phyloP scores from a whole-genome alignment of 176 grass and related monocot genomes.

The Neostapfia colusana region DNA sequence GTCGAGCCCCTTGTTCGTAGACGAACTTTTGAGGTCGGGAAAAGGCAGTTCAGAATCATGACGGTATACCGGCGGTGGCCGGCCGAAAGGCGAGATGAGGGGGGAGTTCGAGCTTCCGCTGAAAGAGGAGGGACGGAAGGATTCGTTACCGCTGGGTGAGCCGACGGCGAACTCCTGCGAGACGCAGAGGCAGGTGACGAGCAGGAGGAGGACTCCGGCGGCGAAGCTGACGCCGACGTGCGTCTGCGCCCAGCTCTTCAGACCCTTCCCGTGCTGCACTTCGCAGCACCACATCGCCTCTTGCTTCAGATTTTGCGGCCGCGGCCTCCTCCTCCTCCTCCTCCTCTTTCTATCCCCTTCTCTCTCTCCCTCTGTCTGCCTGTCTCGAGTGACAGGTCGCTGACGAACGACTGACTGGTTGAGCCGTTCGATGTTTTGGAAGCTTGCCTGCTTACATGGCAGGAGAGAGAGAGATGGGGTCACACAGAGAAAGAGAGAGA shows the following conservation, averaged over 20 bases:
- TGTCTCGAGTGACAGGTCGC: neutral
- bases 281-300: conserved; percentile 4
- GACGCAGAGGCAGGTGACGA: conserved; percentile 55
- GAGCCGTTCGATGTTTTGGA: neutral
- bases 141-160: conserved; percentile 13
- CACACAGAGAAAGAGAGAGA: neutral
- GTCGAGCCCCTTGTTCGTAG: neutral
- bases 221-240: conserved; percentile 45
- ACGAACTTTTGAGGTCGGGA: neutral
- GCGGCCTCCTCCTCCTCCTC: neutral
- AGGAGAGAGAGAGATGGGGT: neutral
- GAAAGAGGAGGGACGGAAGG: neutral
- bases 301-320: neutral
- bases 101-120: neutral
- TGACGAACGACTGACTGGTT: neutral
- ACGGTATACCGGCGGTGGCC: neutral
- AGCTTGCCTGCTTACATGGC: neutral
- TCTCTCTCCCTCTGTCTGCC: neutral
- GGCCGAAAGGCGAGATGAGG: neutral
- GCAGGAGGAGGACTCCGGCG: conserved; percentile 56
- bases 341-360: neutral
- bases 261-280: conserved; percentile 23
- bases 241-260: conserved; percentile 38
- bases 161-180: conserved; percentile 36
- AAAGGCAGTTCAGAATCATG: neutral